A percentile compares a stretch with the other conserved stretches of the same genome.
phyloP scores from a whole-genome alignment of 2,329 filamentous ascomycete genomes.

The Aaosphaeria pasadenensis region DNA sequence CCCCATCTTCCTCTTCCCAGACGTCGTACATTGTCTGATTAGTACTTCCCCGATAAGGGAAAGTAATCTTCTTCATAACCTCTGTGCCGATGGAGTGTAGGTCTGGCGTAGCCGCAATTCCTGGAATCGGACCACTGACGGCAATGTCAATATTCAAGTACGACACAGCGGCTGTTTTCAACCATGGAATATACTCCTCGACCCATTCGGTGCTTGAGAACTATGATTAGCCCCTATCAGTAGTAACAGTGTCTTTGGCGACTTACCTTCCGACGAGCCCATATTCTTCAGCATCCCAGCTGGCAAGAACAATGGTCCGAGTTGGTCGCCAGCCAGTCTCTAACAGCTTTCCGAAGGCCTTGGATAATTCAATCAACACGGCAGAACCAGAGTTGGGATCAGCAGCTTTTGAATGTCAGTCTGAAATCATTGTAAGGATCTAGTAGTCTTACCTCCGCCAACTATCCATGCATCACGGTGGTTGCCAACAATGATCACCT shows the following conservation, averaged over 20 bases:
- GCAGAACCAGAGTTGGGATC: constrained; percentile 53
- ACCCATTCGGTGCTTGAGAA: constrained; percentile 45
- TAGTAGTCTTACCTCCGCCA: constrained; percentile 33
- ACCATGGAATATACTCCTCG: constrained; percentile 49
- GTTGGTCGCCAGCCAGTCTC: constrained; percentile 51
- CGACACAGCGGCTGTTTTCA: constrained; percentile 42
- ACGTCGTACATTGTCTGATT: constrained; percentile 46
- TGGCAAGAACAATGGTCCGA: constrained; percentile 47
- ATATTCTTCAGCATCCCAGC: constrained; percentile 45
- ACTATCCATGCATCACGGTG: constrained; percentile 56
- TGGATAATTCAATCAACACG: constrained; percentile 49
- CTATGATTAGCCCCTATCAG: constrained; percentile 2
- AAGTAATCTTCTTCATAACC: constrained; percentile 42
- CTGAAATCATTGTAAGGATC: no score
- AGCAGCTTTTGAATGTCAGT: constrained; percentile 29
- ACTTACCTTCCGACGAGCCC: constrained; percentile 32
- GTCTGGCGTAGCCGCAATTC: constrained; percentile 39
- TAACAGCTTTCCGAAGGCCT: constrained; percentile 48
- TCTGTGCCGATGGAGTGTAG: constrained; percentile 35
- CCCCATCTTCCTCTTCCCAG: constrained; percentile 37
- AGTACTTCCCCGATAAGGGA: constrained; percentile 35
- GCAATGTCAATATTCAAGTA: constrained; percentile 55
- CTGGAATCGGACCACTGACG: constrained; percentile 42
- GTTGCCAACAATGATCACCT: constrained; percentile 53
- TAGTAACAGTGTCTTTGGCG: background rate